Percentiles rank a stretch among this genome's conserved stretches.
These are phyloP conservation scores for Mikania micrantha DNA, from an alignment of 129 eudicot genomes.

Conservation along the genomic window DNA sequence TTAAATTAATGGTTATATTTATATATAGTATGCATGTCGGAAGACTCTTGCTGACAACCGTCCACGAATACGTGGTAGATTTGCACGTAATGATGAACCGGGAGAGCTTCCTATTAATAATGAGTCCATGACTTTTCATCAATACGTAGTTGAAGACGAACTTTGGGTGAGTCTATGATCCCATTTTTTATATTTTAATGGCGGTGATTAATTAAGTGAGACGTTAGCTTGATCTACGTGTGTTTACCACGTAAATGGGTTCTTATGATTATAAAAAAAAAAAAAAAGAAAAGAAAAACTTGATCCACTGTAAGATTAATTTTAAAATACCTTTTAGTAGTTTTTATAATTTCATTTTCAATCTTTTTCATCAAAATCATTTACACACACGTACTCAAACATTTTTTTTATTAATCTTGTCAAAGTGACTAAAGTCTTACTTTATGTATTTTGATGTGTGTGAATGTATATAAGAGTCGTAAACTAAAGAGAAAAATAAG, in stretches of 20 bases:
- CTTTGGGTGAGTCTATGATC: conserved; percentile 68
- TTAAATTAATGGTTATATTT: neutral
- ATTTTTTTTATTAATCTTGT: neutral
- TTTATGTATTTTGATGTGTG: neutral
- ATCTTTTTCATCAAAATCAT: too few relatives aligned
- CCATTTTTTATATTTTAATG: neutral
- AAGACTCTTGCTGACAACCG: conserved; percentile 92
- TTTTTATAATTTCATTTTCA: too few relatives aligned
- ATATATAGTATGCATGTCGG: conserved; percentile 76
- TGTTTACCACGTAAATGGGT: too few relatives aligned
- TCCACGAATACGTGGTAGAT: conserved; percentile 93
- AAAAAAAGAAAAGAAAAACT: too few relatives aligned
- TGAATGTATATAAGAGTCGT: neutral
- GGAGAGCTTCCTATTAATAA: conserved; percentile 63
- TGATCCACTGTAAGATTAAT: too few relatives aligned
- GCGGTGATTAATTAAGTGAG: neutral
- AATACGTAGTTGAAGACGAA: conserved; percentile 65
- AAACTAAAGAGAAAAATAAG: neutral
- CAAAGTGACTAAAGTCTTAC: neutral
- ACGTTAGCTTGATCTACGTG: too few relatives aligned
- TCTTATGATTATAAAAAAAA: too few relatives aligned
- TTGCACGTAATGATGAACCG: conserved; percentile 83
- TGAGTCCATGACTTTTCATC: conserved; percentile 41
- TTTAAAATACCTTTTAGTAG: too few relatives aligned
- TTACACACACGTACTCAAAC: too few relatives aligned